These are phyloP conservation scores for Xylaria flabelliformis DNA, from an alignment of 495 filamentous ascomycete species.

Conservation along the genomic window DNA sequence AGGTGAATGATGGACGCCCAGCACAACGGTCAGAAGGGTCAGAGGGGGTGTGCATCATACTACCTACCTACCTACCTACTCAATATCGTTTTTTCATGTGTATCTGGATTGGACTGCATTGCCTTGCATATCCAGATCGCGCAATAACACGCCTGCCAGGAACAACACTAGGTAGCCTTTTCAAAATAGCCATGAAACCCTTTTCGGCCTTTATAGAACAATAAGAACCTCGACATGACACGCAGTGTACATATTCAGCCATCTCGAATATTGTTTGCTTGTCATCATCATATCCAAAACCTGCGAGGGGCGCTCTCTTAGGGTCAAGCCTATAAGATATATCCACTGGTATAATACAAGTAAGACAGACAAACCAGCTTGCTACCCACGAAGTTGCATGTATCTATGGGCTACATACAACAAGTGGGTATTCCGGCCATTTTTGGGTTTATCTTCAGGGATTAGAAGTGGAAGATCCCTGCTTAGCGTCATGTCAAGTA, in stretches of 20 bases:
- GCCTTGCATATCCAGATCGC: too few species aligned
- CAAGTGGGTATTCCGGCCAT: constrained; percentile 17
- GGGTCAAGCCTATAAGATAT: constrained; percentile 9
- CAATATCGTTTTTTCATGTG: background rate
- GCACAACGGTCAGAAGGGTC: background rate
- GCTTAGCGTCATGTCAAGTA: constrained; percentile 18
- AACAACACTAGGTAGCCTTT: background rate
- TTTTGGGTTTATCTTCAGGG: constrained; percentile 25
- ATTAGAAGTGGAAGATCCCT: constrained; percentile 7
- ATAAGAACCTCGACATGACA: background rate
- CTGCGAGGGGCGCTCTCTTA: background rate
- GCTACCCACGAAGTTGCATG: background rate
- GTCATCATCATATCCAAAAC: background rate
- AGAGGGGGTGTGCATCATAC: too few species aligned
- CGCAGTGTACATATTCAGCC: background rate
- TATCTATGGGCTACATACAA: background rate
- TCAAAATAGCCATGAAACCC: background rate
- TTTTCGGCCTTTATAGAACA: background rate
- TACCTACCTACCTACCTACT: too few species aligned
- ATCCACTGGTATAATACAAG: background rate
- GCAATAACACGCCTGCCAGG: background rate
- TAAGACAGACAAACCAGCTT: background rate
- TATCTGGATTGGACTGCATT: background rate
- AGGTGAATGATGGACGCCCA: too few species aligned
- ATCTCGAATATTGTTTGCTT: background rate